Evolutionary conservation across 2,329 filamentous ascomycete genomes (phyloP), one percentile per base, ranked within the genome.

Genomic region (Geoglossum cookeanum): DNA sequence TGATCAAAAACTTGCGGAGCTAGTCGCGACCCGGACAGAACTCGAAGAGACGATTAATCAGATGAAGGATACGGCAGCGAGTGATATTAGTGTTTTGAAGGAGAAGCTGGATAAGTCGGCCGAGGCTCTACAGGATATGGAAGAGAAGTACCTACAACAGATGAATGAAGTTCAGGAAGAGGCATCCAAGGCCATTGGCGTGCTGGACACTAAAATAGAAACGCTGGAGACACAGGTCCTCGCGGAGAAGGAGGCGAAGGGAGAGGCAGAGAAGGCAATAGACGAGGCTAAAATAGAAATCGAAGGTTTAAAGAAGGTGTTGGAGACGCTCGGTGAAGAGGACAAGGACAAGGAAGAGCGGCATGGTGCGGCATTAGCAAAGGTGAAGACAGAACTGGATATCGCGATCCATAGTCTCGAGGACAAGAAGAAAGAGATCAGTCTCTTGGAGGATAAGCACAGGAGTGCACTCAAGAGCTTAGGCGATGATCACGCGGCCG

Each of bases 391-490:
- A 30, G 48, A 52, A n/a, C 27, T 52, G 13, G 48, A 52, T 33
- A 7, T 6, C 13, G 48, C 48, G 9, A 33, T 52, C 27, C 48
- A 52, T 8, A 33, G 29, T 29, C 48, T 52, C 1, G 48, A 52
- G 32, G 48, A 52, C 15, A 52, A 52, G 48, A 52, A 52, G 29
- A 52, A 52, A 15, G 48, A 52, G 48, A 52, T 52, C 27, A 33
- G 32, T 17, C 27, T 52, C 1, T 33, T 52, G 48, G 48, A 52
- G 29, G 48, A 52, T 17, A 52, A 52, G 29, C 48, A 52, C 29
- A 27, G 48, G 15, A 52, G 33, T 15, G 48, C 48, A 22, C 48
- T 52, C 27, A 52, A 52, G 29, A 52, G 27, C 48, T 52, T 52
- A 13, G 48, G 48, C 27, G 48, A 52, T 52, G 48, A 52, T 15